Base-by-base conservation (phyloP, 305 asterid genomes). In the Euphrasia arctica region DNA sequence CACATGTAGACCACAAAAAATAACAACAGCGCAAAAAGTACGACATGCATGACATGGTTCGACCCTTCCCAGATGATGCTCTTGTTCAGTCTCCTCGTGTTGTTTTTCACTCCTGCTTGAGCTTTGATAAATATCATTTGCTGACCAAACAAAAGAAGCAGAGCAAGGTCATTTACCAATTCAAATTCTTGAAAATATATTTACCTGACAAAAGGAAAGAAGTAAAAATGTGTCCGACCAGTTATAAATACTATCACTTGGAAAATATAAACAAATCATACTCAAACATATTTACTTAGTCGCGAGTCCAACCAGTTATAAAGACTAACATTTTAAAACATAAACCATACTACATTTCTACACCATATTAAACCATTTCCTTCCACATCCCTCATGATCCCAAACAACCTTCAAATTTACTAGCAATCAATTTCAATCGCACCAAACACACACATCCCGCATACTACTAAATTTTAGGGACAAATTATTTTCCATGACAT, bases 21-120 rank as follows among this genome's bases (percentile, higher is more conserved):
- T 48, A 85, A 61, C 59, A 86, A 56, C 9, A 91, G 82, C 1
- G 91, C 97, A 62, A 91, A 91, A 66, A 88, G 92, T 67, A 90
- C 83, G 0, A 90, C 89, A 25, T 91, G 96, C 93, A 86, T 81
- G 34, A 88, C 71, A 75, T 88, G 91, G 79, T 65, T 83, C n/a
- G 93, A 83, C 47, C 95, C 95, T 75, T 91, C 93, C 76, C 75
- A 64, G 62, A 90, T 75, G 73, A 87, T 82, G 77, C 95, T 90
- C 78, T 77, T 82, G 79, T 79, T 90, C 77, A 90, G 78, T 71
- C 89, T 82, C 78, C 89, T 84, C 90, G 88, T 80, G 77, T 88
- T 88, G 88, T 86, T 88, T 62, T 88, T 86, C 70, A 88, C 88
- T 48, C 96, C 97, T n/a, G 97, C 96, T 67, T 88, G 97, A 78